Percentiles rank a stretch among this genome's conserved stretches.
These are phyloP conservation scores for Acanthamoeba triangularis DNA, from an alignment of 208 protist species.

Conservation along the genomic window DNA sequence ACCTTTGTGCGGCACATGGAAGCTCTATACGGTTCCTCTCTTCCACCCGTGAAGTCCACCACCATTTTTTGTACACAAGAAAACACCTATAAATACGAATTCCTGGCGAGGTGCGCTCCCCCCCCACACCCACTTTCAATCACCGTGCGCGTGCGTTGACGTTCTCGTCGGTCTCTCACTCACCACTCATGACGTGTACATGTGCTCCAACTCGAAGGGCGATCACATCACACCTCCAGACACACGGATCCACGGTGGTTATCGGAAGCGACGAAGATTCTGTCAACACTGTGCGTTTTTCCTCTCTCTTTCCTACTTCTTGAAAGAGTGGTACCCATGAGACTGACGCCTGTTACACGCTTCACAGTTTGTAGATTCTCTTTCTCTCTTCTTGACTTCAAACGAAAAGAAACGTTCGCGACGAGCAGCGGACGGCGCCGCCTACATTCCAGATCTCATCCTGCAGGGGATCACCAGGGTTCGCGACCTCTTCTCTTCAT, in stretches of 20 bases:
- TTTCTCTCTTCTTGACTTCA: slow-evolving; percentile 71
- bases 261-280: slow-evolving; percentile 42
- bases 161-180: neutral
- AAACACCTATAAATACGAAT: slow-evolving; percentile 42
- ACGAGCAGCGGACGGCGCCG: neutral
- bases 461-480: slow-evolving; percentile 61
- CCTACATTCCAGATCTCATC: slow-evolving; percentile 71
- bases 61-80: slow-evolving; percentile 73
- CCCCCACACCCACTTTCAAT: neutral
- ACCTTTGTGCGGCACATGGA: slow-evolving; percentile 19
- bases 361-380: slow-evolving; percentile 59
- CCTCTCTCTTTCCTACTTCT: neutral
- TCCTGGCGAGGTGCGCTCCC: slow-evolving; percentile 1
- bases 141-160: neutral
- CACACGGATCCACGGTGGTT: slow-evolving; percentile 63
- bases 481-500: neutral
- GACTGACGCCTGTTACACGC: neutral
- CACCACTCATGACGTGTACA: neutral
- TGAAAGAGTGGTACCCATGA: neutral
- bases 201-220: neutral
- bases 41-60: neutral
- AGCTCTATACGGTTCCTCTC: slow-evolving; percentile 8
- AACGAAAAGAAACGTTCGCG: slow-evolving; percentile 51
- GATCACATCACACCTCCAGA: slow-evolving; percentile 77
- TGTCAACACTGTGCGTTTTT: slow-evolving; percentile 32